Conservation (phyloP, 257 asterid species). For the Verbascum thapsus region DNA sequence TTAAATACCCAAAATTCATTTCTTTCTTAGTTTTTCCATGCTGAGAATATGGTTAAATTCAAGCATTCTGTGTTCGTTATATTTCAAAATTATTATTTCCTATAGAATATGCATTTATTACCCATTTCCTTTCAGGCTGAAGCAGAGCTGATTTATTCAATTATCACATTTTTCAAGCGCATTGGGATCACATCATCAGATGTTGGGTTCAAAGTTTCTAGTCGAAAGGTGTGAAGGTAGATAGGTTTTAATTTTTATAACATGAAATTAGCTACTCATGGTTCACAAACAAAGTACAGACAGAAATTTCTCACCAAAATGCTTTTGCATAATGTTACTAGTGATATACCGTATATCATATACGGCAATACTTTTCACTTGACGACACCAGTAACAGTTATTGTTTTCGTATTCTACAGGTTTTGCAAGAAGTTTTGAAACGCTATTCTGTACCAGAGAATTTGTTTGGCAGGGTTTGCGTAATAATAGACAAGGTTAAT, state of each 20-base stretch:
- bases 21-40: conserved; percentile 1
- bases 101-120: conserved; percentile 7
- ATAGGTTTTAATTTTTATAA: not conserved
- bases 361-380: not conserved
- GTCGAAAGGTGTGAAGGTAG: conserved; percentile 73
- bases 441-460: conserved; percentile 76
- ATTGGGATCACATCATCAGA: conserved; percentile 92
- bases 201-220: conserved; percentile 93
- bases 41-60: not conserved
- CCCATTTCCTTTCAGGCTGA: conserved; percentile 65
- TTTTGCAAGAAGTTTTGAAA: conserved; percentile 86
- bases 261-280: not conserved
- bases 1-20: not conserved
- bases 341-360: too few relatives aligned
- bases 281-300: conserved; percentile 6
- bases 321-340: conserved; percentile 11
- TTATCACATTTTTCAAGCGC: conserved; percentile 89
- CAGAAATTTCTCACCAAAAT: not conserved
- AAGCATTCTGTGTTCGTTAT: not conserved
- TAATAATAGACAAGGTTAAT: conserved; percentile 88
- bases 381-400: conserved; percentile 5
- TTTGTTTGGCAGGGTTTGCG: conserved; percentile 85
- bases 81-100: conserved; percentile 8
- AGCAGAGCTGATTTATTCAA: conserved; percentile 90
- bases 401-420: conserved; percentile 51